A percentile compares a stretch with the other conserved stretches of the same genome.
Evolutionary conservation across 2,329 filamentous ascomycete species (phyloP).

Genomic region (Alternaria arborescens): DNA sequence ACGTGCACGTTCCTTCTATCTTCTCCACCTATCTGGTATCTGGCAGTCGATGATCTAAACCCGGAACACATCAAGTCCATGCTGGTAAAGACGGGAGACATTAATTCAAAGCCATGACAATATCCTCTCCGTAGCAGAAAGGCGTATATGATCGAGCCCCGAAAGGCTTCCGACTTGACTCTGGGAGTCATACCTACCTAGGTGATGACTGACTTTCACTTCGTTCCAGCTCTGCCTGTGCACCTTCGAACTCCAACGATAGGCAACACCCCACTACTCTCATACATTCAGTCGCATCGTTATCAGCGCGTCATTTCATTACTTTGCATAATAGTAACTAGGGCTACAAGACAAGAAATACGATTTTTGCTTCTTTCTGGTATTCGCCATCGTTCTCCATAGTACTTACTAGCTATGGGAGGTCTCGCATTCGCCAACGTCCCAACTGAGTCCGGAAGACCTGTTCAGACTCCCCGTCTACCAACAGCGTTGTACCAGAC

Average conservation of each 20-base stretch:
- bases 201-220: neutral
- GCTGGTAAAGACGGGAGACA: neutral
- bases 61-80: neutral
- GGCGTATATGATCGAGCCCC: neutral
- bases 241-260: neutral
- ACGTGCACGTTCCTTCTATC: neutral
- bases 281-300: neutral
- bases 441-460: constrained; percentile 50
- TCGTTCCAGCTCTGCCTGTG: neutral
- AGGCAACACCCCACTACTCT: neutral
- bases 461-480: constrained; percentile 73
- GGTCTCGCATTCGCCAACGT: constrained; percentile 56
- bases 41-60: neutral
- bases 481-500: constrained; percentile 63
- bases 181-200: neutral
- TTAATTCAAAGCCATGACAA: neutral
- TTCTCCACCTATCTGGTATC: neutral
- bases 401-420: constrained; percentile 65
- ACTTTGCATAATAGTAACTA: neutral
- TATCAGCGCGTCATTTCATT: neutral
- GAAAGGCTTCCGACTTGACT: neutral
- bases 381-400: neutral
- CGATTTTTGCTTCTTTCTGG: neutral
- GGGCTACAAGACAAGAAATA: neutral
- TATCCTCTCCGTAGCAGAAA: neutral